A percentile compares a stretch with the other conserved stretches of the same genome.
phyloP scores from a whole-genome alignment of 2,329 filamentous ascomycete genomes.

The Bipolaris victoriae region DNA sequence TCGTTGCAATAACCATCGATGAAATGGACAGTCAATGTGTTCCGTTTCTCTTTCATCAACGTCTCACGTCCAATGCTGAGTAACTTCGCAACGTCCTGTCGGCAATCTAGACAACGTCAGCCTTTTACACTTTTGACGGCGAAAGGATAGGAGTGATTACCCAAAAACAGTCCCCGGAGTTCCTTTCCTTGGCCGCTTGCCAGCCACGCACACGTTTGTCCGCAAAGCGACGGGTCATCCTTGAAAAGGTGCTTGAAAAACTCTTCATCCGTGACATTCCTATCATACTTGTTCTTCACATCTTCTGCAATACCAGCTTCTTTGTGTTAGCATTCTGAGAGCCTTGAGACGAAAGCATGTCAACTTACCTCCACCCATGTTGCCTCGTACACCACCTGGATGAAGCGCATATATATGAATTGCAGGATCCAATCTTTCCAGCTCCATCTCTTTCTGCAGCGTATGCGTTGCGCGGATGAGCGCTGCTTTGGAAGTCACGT shows the following conservation, averaged over 20 bases:
- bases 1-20: constrained; percentile 41
- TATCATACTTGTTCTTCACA: constrained; percentile 39
- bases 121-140: neutral
- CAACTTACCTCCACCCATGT: constrained; percentile 38
- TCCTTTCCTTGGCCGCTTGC: constrained; percentile 38
- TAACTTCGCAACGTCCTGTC: constrained; percentile 36
- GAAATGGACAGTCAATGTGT: constrained; percentile 39
- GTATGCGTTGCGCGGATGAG: constrained; percentile 40
- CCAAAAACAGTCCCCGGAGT: constrained; percentile 35
- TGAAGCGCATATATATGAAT: constrained; percentile 42
- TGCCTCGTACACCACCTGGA: constrained; percentile 36
- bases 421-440: constrained; percentile 35
- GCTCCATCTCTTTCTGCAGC: constrained; percentile 37
- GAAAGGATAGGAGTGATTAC: constrained; percentile 9
- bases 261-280: constrained; percentile 32
- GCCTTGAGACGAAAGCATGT: too few relatives aligned
- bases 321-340: constrained; percentile 7
- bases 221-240: constrained; percentile 35
- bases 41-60: constrained; percentile 35
- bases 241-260: constrained; percentile 38
- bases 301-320: constrained; percentile 30
- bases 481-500: constrained; percentile 38
- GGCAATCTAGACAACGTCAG: constrained; percentile 27
- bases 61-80: constrained; percentile 33
- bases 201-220: constrained; percentile 40